phyloP scores from a whole-genome alignment of 768 basidiomycete genomes.

The Boletus sensibilis region DNA sequence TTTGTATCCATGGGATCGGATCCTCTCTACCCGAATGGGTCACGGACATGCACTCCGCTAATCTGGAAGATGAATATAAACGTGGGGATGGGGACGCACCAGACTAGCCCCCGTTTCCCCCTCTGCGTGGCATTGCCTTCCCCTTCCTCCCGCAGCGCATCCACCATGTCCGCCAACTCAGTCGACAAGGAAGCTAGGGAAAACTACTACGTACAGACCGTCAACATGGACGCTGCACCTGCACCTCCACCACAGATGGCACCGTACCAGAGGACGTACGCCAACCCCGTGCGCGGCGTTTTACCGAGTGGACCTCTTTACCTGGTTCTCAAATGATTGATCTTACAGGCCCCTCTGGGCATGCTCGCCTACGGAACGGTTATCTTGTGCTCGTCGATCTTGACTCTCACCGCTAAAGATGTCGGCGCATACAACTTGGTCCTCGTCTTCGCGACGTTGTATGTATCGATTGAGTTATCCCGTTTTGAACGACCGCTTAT shows the following conservation, averaged over 20 bases:
- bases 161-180: slow-evolving; percentile 22
- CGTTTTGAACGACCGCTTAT: not conserved
- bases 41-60: not conserved
- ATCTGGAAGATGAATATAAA: slow-evolving; percentile 18
- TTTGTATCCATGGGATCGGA: slow-evolving; percentile 1
- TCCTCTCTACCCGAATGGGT: not conserved
- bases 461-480: not conserved
- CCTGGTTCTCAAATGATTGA: not conserved
- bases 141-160: not conserved
- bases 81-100: not conserved
- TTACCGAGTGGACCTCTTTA: not conserved
- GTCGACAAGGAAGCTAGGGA: slow-evolving; percentile 24
- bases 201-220: slow-evolving; percentile 29
- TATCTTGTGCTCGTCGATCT: slow-evolving; percentile 29
- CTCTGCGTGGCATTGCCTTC: slow-evolving; percentile 1
- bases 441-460: slow-evolving; percentile 31
- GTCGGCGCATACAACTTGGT: slow-evolving; percentile 26
- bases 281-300: slow-evolving; percentile 21
- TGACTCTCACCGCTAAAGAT: slow-evolving; percentile 22
- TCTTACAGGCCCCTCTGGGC: slow-evolving; percentile 25
- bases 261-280: slow-evolving; percentile 28
- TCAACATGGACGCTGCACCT: slow-evolving; percentile 18
- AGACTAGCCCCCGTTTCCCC: not conserved
- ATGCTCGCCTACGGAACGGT: slow-evolving; percentile 32
- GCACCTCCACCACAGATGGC: slow-evolving; percentile 20